Conservation (phyloP, 202 grass and related monocot species). For the Panicum virgatum region DNA sequence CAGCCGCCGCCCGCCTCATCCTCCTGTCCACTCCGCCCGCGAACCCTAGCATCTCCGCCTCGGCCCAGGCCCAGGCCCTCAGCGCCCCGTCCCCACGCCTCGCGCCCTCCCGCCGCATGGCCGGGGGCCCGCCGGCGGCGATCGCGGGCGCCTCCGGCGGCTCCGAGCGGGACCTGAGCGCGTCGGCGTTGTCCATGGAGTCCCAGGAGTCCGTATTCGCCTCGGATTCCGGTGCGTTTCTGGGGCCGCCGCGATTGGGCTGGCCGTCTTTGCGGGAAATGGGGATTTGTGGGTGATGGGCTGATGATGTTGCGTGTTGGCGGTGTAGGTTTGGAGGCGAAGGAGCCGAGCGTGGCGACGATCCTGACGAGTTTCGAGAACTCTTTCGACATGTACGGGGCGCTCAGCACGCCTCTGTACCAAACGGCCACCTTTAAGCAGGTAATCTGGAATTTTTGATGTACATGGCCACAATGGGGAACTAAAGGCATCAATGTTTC, state of each 20-base stretch:
- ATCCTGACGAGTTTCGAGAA: conserved; percentile 84
- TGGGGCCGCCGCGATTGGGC: background rate
- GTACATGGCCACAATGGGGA: background rate
- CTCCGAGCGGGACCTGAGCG: conserved; percentile 34
- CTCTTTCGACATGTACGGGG: conserved; percentile 78
- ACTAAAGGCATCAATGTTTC: background rate
- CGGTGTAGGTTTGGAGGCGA: conserved; percentile 46
- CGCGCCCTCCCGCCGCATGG: conserved; percentile 39
- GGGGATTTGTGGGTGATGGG: background rate
- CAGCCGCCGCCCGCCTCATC: conserved; percentile 12
- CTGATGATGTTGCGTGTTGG: background rate
- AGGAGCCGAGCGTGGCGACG: conserved; percentile 80
- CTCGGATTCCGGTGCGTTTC: conserved; percentile 39
- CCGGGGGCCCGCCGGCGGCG: conserved; percentile 5
- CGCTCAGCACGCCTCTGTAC: conserved; percentile 91
- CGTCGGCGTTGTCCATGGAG: conserved; percentile 24
- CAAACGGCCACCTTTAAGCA: conserved; percentile 98
- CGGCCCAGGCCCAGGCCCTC: background rate
- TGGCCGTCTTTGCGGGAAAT: background rate
- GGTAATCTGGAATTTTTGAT: conserved; percentile 43
- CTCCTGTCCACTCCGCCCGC: background rate
- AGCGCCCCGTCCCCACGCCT: background rate
- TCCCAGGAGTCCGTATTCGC: background rate
- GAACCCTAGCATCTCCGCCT: background rate
- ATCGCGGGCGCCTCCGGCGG: conserved; percentile 33